A percentile compares a stretch with the other conserved stretches of the same genome.
Conservation (phyloP, 495 filamentous ascomycete genomes). For the Penicillium roqueforti region DNA sequence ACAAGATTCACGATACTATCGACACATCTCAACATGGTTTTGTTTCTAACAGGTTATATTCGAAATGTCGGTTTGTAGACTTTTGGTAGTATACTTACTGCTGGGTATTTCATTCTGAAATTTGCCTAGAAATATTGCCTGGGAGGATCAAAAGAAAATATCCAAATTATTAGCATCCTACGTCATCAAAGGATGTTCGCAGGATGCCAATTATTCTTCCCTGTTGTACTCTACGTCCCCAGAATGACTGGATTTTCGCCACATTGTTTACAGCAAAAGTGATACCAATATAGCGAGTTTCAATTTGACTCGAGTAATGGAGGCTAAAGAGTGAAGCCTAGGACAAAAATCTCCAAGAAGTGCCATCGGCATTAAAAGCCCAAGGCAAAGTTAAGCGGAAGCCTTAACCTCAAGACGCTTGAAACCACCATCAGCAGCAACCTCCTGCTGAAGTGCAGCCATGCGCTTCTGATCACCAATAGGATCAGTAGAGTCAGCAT, state of each 20-base stretch:
- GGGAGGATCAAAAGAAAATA: too few relatives aligned
- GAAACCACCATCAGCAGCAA: constrained; percentile 48
- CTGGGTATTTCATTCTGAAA: too few relatives aligned
- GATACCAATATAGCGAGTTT: not conserved
- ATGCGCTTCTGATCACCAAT: constrained; percentile 64
- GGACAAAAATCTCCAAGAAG: not conserved
- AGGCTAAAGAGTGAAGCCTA: constrained; percentile 22
- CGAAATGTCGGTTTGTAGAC: not conserved
- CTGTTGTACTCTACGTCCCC: too few relatives aligned
- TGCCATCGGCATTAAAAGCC: too few relatives aligned
- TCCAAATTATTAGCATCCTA: too few relatives aligned
- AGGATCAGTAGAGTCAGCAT: constrained; percentile 56
- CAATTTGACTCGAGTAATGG: not conserved
- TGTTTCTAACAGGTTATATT: not conserved
- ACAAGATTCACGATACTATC: not conserved
- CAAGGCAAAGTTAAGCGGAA: constrained; percentile 22
- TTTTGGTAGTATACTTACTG: not conserved
- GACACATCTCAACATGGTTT: not conserved
- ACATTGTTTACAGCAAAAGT: not conserved
- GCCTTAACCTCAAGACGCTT: constrained; percentile 35
- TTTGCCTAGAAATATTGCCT: too few relatives aligned
- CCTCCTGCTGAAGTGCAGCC: constrained; percentile 54
- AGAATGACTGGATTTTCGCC: too few relatives aligned
- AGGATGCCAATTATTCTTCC: too few relatives aligned
- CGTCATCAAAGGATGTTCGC: too few relatives aligned